Evolutionary conservation across 2,329 filamentous ascomycete species (phyloP), one percentile per base, ranked within the genome.

Genomic region (Cladophialophora immunda): DNA sequence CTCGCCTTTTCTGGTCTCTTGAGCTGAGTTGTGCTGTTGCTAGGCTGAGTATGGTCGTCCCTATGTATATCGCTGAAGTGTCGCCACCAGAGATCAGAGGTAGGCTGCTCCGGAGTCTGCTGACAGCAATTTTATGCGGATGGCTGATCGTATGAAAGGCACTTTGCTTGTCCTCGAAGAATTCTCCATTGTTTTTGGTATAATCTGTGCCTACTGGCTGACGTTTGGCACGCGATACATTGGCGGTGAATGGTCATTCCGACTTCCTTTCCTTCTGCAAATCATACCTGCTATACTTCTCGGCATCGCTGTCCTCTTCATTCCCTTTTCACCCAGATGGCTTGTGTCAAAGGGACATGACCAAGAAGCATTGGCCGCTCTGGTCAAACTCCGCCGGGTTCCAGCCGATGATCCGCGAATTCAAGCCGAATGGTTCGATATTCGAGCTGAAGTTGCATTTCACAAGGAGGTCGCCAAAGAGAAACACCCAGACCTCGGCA

Each of bases 281-380:
- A 79, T 84, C 68, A 70, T 80, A 13, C 78, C 78, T 0, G 77
- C 76, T 0, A 75, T 79, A 50, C 63, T 81, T 47, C 75, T 81
- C 2, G 74, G 72, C 1, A 75, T 70, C 0, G 75, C 78, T 27
- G 78, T 81, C 0, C 67, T 76, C 17, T 78, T 84, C 45, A 77
- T 86, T 29, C 86, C 86, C 0, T 87, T 83, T 71, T 87, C 85
- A 0, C 85, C 86, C 0, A 79, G 85, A 27, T 87, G 85, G 80
- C 79, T 87, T 0, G 80, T 79, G 6, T 80, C 79, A 4, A 79
- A 81, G 60, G 80, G 79, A 5, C 79, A 82, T 2, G 78, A 86
- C 36, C 77, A 83, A 5, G 85, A 87, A 65, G 81, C 82, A 0
- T 76, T 87, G 7, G 65, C 78, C 11, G 81, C 78, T 25, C 76